Conservation (phyloP, 2,329 filamentous ascomycete genomes). For the Cladosporium sp. region DNA sequence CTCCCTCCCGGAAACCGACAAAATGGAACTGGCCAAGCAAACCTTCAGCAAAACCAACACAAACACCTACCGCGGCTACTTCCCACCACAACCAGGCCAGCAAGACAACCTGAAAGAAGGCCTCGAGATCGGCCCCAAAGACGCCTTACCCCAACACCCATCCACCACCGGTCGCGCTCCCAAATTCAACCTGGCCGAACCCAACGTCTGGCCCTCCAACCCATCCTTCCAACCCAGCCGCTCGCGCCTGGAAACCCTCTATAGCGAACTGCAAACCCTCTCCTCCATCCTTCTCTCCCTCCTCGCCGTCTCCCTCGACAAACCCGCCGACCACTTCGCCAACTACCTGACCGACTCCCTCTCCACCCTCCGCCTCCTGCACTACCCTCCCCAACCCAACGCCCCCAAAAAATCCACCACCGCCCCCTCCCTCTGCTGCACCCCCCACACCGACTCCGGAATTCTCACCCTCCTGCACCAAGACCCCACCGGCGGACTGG, state of each 20-base stretch:
- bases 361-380: constrained; percentile 42
- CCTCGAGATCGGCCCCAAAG: constrained; percentile 41
- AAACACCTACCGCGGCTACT: constrained; percentile 47
- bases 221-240: constrained; percentile 19
- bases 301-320: constrained; percentile 37
- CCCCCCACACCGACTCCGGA: constrained; percentile 42
- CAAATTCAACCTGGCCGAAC: constrained; percentile 38
- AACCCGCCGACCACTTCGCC: constrained; percentile 38
- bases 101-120: constrained; percentile 45
- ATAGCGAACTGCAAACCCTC: constrained; percentile 38
- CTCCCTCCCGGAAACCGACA: constrained; percentile 12
- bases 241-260: constrained; percentile 33
- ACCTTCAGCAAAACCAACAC: constrained; percentile 37
- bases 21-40: constrained; percentile 36
- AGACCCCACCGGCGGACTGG: constrained; percentile 44
- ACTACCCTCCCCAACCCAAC: constrained; percentile 37
- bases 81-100: constrained; percentile 39
- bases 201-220: constrained; percentile 38
- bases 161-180: constrained; percentile 15
- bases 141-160: constrained; percentile 11
- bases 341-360: constrained; percentile 39
- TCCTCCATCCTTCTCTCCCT: constrained; percentile 37
- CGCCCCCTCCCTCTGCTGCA: constrained; percentile 29
- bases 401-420: constrained; percentile 12
- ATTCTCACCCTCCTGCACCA: constrained; percentile 48